Conservation (phyloP, 805 yeast genomes). For the Lachancea mirantina region DNA sequence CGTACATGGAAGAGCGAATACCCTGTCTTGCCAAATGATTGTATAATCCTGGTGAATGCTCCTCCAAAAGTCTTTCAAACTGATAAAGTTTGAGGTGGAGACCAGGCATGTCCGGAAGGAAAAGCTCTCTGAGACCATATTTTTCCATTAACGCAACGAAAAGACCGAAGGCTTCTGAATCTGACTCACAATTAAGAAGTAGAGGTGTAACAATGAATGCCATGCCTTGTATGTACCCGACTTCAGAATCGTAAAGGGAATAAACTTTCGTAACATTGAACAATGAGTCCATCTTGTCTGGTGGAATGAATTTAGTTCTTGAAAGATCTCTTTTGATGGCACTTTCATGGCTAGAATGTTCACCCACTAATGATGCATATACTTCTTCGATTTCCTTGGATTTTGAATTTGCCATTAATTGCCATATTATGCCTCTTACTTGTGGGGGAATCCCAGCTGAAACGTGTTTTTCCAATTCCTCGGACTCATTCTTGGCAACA, state of each 20-base stretch:
- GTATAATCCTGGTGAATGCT: slow-evolving; percentile 59
- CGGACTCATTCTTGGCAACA: slow-evolving; percentile 57
- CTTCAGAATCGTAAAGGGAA: slow-evolving; percentile 80
- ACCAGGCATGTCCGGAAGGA: slow-evolving; percentile 90
- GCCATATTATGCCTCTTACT: slow-evolving; percentile 89
- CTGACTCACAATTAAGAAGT: slow-evolving; percentile 57
- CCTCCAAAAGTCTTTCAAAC: slow-evolving; percentile 82
- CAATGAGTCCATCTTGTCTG: slow-evolving; percentile 54
- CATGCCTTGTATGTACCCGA: slow-evolving; percentile 98
- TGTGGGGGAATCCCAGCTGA: slow-evolving; percentile 77
- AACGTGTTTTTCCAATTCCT: slow-evolving; percentile 52
- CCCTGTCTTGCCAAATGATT: slow-evolving; percentile 81
- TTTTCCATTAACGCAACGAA: slow-evolving; percentile 76
- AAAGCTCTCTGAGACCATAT: slow-evolving; percentile 72
- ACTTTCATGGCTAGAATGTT: slow-evolving; percentile 59
- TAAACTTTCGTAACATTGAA: slow-evolving; percentile 76
- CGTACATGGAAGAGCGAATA: slow-evolving; percentile 88
- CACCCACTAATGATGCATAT: slow-evolving; percentile 38
- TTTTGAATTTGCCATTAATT: slow-evolving; percentile 73
- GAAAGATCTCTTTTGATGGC: slow-evolving; percentile 75
- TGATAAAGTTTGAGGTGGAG: slow-evolving; percentile 78
- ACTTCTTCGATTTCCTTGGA: slow-evolving; percentile 38
- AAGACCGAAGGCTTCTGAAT: slow-evolving; percentile 78
- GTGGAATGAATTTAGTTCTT: slow-evolving; percentile 74
- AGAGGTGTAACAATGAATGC: slow-evolving; percentile 86